Evolutionary conservation across 2,329 filamentous ascomycete species (phyloP).

Genomic region (Aspergillus awamori): DNA sequence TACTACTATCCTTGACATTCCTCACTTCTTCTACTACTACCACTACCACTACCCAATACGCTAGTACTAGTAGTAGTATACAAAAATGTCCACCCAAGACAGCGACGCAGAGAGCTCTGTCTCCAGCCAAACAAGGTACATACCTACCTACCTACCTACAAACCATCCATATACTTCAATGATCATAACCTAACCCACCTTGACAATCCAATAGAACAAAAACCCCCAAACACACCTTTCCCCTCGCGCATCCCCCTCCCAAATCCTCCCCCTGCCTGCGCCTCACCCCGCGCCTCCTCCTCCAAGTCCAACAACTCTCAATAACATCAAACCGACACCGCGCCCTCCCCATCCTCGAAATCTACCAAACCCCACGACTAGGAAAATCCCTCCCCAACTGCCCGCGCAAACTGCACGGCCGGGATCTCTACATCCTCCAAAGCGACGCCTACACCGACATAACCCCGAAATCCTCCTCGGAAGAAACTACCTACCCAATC

Average conservation of each 20-base stretch:
- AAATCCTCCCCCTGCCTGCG: constrained; percentile 31
- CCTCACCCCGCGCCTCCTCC: constrained; percentile 31
- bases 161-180: not conserved
- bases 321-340: constrained; percentile 19
- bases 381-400: constrained; percentile 25
- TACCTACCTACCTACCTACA: not conserved
- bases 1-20: not conserved
- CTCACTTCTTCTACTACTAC: not conserved
- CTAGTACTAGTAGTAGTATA: not conserved
- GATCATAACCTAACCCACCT: not conserved
- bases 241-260: constrained; percentile 35
- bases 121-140: constrained; percentile 1
- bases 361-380: constrained; percentile 34
- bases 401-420: constrained; percentile 27
- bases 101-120: constrained; percentile 3
- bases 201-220: not conserved
- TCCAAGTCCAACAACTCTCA: constrained; percentile 38
- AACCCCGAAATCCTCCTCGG: too few relatives aligned
- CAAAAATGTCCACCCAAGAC: not conserved
- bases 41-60: not conserved
- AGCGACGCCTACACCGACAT: constrained; percentile 29
- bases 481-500: not conserved
- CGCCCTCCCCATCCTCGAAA: constrained; percentile 34
- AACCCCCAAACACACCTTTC: constrained; percentile 29
- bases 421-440: constrained; percentile 34